Evolutionary conservation across 805 yeast species (phyloP).

Genomic region (Starmerella cellae): DNA sequence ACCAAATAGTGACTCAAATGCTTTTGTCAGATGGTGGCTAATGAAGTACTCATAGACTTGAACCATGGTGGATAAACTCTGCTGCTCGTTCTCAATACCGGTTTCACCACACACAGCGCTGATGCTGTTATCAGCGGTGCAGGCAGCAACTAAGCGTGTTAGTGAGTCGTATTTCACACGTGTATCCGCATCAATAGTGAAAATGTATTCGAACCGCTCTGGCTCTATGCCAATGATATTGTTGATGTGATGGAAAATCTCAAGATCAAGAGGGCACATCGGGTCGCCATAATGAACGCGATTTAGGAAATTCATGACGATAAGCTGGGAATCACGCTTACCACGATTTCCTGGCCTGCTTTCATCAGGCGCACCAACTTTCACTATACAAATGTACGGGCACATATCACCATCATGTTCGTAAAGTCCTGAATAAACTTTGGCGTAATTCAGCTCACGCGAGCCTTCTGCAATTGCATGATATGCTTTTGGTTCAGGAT

Average conservation of each 20-base stretch:
- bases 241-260: constrained; percentile 41
- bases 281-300: constrained; percentile 45
- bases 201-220: constrained; percentile 41
- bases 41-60: constrained; percentile 54
- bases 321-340: constrained; percentile 49
- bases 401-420: constrained; percentile 42
- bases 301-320: constrained; percentile 46
- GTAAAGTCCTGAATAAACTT: constrained; percentile 50
- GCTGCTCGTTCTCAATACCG: constrained; percentile 41
- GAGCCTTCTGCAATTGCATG: constrained; percentile 50
- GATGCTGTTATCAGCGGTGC: constrained; percentile 44
- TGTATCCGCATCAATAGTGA: constrained; percentile 57
- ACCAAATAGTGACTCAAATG: constrained; percentile 49
- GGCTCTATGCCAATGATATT: constrained; percentile 48
- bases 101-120: constrained; percentile 57
- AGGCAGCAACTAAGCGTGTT: constrained; percentile 44
- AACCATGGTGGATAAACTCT: constrained; percentile 45
- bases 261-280: constrained; percentile 46
- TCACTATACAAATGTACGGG: constrained; percentile 42
- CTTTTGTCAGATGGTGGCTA: constrained; percentile 51
- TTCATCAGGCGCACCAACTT: constrained; percentile 46
- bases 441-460: constrained; percentile 47
- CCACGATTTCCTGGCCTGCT: constrained; percentile 49
- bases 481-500: constrained; percentile 35
- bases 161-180: constrained; percentile 40